phyloP scores from a whole-genome alignment of 2,329 filamentous ascomycete species.

The Dactylellina sp. region DNA sequence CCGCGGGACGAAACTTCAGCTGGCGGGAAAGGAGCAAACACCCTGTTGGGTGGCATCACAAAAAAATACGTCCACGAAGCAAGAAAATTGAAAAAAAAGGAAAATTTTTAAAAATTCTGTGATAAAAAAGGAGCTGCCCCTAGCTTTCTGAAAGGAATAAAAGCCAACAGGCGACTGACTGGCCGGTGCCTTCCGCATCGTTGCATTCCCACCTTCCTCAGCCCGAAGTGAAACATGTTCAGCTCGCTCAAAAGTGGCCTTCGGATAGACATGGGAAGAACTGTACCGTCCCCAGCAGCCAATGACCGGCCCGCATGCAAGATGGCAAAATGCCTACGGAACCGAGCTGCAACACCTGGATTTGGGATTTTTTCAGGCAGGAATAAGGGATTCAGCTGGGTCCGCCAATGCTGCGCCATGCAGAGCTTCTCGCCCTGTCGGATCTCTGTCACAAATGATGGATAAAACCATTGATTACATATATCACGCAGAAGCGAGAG shows the following conservation, averaged over 20 bases:
- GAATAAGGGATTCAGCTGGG: constrained; percentile 27
- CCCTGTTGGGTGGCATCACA: no score
- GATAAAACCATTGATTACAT: constrained; percentile 4
- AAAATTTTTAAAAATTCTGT: neutral
- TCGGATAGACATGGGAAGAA: constrained; percentile 40
- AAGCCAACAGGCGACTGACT: constrained; percentile 1
- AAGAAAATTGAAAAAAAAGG: no score
- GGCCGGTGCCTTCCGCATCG: constrained; percentile 24
- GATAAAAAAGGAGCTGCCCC: neutral
- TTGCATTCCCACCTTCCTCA: constrained; percentile 46
- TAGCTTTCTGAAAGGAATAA: constrained; percentile 6
- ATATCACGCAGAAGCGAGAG: constrained; percentile 23
- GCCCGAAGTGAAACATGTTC: constrained; percentile 43
- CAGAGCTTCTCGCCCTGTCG: constrained; percentile 48
- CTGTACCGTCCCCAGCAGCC: constrained; percentile 20
- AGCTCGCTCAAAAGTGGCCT: constrained; percentile 41
- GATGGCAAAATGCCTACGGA: constrained; percentile 35
- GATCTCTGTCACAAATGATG: constrained; percentile 51
- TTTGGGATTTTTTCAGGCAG: constrained; percentile 25
- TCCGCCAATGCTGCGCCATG: constrained; percentile 15
- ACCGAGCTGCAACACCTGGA: constrained; percentile 40
- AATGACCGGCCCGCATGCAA: constrained; percentile 42
- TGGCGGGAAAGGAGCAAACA: neutral
- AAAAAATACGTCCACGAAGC: no score
- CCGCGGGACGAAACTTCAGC: no score